Evolutionary conservation across 2,329 filamentous ascomycete genomes (phyloP).

Genomic region (Fonsecaea nubica): DNA sequence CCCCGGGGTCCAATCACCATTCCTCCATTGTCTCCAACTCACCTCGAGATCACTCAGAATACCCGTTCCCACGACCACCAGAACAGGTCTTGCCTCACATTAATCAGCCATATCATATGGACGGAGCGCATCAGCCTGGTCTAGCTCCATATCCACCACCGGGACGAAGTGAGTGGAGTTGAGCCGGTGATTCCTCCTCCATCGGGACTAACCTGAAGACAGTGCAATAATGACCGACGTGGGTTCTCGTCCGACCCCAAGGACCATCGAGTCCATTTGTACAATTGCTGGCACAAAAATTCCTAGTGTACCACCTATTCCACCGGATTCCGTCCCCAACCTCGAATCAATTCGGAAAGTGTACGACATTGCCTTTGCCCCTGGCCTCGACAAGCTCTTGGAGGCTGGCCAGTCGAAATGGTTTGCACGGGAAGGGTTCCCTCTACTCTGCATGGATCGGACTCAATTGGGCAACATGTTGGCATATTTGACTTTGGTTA

Average conservation of each 20-base stretch:
- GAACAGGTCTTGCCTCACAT: slow-evolving; percentile 38
- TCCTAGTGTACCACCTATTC: slow-evolving; percentile 58
- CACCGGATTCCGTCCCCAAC: slow-evolving; percentile 59
- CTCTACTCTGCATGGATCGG: slow-evolving; percentile 61
- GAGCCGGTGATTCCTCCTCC: not conserved
- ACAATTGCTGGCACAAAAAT: slow-evolving; percentile 59
- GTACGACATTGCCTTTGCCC: slow-evolving; percentile 77
- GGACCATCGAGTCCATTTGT: slow-evolving; percentile 76
- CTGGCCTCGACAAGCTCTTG: slow-evolving; percentile 75
- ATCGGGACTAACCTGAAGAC: slow-evolving; percentile 20
- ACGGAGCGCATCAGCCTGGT: slow-evolving; percentile 29
- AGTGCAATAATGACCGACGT: slow-evolving; percentile 36
- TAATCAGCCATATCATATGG: slow-evolving; percentile 40
- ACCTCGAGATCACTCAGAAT: slow-evolving; percentile 37
- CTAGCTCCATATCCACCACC: slow-evolving; percentile 31
- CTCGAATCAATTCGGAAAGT: slow-evolving; percentile 73
- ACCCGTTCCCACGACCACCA: slow-evolving; percentile 34
- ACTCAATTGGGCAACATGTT: slow-evolving; percentile 70
- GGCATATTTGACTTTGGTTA: slow-evolving; percentile 62
- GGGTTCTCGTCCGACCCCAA: slow-evolving; percentile 44
- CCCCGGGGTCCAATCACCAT: slow-evolving; percentile 31
- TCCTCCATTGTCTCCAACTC: slow-evolving; percentile 31
- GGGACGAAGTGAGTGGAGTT: slow-evolving; percentile 34
- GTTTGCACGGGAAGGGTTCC: slow-evolving; percentile 68
- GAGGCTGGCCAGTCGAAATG: slow-evolving; percentile 70